Conservation (phyloP, 2,329 filamentous ascomycete genomes). For the Leptographium galeiforme region DNA sequence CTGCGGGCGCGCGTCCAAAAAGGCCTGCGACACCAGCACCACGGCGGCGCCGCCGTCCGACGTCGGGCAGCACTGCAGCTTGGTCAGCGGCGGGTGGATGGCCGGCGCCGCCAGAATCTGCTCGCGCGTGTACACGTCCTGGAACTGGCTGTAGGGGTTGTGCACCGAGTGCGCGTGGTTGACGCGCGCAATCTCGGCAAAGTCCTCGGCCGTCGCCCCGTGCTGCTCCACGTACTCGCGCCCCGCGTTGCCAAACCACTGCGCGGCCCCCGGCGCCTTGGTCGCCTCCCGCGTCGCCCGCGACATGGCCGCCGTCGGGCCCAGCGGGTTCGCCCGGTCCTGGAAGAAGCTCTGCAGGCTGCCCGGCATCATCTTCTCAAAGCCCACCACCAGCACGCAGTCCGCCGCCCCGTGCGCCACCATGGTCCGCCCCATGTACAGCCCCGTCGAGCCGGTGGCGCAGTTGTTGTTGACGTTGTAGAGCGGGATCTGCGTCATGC, state of each 20-base stretch:
- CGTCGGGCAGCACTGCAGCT: conserved; percentile 96
- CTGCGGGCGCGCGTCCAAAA: conserved; percentile 74
- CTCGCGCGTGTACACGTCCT: conserved; percentile 76
- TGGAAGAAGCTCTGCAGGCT: conserved; percentile 72
- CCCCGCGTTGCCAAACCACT: conserved; percentile 93
- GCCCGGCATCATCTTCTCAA: conserved; percentile 98
- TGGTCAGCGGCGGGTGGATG: conserved; percentile 81
- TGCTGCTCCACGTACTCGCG: conserved; percentile 91
- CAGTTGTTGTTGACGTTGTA: conserved; percentile 99
- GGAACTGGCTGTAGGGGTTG: conserved; percentile 98
- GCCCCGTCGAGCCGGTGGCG: conserved; percentile 83
- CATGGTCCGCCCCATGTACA: conserved; percentile 71
- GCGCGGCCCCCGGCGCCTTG: conserved; percentile 73
- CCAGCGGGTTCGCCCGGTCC: conserved; percentile 69
- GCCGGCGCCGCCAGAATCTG: conserved; percentile 63
- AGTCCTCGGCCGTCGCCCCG: conserved; percentile 72
- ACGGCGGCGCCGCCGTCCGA: conserved; percentile 85
- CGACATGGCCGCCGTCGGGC: conserved; percentile 66
- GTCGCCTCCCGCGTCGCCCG: conserved; percentile 65
- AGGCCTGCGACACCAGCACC: conserved; percentile 76
- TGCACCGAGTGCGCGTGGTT: conserved; percentile 85
- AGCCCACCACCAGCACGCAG: conserved; percentile 83
- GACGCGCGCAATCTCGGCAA: conserved; percentile 84
- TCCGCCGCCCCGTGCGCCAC: conserved; percentile 71
- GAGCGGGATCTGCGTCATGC: conserved; percentile 91